Evolutionary conservation across 2,329 filamentous ascomycete species (phyloP).

Genomic region (Tolypocladium amazonense): DNA sequence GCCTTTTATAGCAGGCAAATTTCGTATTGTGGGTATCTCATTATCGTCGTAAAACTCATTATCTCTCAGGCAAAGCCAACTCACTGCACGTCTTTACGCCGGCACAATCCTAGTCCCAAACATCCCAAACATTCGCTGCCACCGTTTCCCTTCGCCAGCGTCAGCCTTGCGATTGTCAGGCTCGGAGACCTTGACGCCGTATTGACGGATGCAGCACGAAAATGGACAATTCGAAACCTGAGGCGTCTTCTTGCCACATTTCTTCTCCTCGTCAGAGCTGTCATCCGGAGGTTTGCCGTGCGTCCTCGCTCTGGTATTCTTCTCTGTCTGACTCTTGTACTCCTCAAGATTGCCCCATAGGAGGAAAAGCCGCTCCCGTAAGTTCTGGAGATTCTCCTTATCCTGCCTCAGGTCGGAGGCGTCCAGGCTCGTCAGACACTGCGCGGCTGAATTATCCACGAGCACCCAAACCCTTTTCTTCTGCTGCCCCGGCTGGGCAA

Average conservation of each 20-base stretch:
- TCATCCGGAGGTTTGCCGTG: conserved; percentile 21
- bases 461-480: conserved; percentile 52
- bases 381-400: conserved; percentile 29
- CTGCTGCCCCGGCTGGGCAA: conserved; percentile 15
- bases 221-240: conserved; percentile 48
- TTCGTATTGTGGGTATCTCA: neutral
- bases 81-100: neutral
- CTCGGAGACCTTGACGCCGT: conserved; percentile 43
- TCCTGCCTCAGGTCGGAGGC: conserved; percentile 47
- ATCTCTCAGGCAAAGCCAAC: neutral
- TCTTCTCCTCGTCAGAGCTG: conserved; percentile 47
- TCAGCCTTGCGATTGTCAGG: conserved; percentile 30
- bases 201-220: conserved; percentile 60
- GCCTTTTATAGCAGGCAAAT: neutral
- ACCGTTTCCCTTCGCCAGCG: conserved; percentile 35
- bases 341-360: conserved; percentile 86
- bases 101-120: conserved; percentile 50
- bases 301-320: conserved; percentile 9
- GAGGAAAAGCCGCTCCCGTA: conserved; percentile 63
- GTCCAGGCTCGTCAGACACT: conserved; percentile 36
- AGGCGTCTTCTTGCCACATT: conserved; percentile 27
- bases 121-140: conserved; percentile 53
- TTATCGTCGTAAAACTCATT: neutral
- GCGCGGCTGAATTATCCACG: conserved; percentile 48
- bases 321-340: conserved; percentile 33